phyloP scores from a whole-genome alignment of 805 yeast genomes.

The Kodamaea kaohsiungensis region DNA sequence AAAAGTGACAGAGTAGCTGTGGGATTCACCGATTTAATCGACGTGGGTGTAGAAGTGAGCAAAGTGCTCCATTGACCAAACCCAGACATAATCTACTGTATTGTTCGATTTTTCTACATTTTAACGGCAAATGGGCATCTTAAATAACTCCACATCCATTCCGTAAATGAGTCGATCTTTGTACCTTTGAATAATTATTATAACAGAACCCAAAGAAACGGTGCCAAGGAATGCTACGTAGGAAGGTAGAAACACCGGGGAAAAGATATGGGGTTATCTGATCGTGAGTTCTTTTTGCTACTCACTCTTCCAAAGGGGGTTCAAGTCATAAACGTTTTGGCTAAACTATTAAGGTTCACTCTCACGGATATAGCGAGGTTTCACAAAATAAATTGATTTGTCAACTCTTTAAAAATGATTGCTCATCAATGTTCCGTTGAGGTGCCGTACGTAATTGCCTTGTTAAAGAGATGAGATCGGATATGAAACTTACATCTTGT shows the following conservation, averaged over 20 bases:
- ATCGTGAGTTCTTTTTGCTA: too few species aligned
- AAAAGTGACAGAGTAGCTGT: not conserved
- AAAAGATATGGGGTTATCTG: too few species aligned
- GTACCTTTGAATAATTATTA: not conserved
- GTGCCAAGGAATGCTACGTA: not conserved
- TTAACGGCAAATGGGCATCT: not conserved
- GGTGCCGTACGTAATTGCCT: too few species aligned
- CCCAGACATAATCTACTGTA: not conserved
- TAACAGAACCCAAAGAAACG: not conserved
- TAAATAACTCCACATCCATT: not conserved
- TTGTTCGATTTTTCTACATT: not conserved
- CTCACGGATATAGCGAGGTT: too few species aligned
- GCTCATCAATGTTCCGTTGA: too few species aligned
- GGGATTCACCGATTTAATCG: slow-evolving; percentile 4
- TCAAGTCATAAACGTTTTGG: too few species aligned
- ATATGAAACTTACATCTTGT: too few species aligned
- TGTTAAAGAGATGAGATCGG: too few species aligned
- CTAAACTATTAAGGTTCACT: too few species aligned
- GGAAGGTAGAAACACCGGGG: not conserved
- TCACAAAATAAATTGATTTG: too few species aligned
- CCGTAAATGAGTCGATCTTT: not conserved
- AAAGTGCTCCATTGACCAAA: slow-evolving; percentile 7
- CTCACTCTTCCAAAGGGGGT: too few species aligned
- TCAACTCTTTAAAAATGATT: too few species aligned
- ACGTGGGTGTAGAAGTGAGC: not conserved